Percentiles rank a stretch among this genome's conserved stretches.
phyloP scores from a whole-genome alignment of 148 eudicot genomes.

The Chenopodium suecicum region DNA sequence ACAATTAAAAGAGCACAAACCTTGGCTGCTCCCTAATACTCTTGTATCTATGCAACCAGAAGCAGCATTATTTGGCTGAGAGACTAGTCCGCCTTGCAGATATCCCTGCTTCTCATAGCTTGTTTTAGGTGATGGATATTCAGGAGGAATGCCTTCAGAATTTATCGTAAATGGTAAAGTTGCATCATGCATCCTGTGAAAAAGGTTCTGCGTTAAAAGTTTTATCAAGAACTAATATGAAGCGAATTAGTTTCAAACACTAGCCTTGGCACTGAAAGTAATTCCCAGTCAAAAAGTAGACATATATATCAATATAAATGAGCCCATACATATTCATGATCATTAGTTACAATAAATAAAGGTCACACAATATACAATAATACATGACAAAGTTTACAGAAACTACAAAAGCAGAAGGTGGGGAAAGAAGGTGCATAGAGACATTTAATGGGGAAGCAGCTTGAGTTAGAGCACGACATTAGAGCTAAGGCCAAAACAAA shows the following conservation, averaged over 20 bases:
- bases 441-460: not conserved
- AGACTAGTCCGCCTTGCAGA: conserved; percentile 40
- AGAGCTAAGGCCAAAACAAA: not conserved
- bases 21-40: conserved; percentile 40
- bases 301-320: not conserved
- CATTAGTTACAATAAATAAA: not conserved
- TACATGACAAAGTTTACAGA: not conserved
- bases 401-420: not conserved
- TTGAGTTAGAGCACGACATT: not conserved
- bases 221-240: conserved; percentile 9
- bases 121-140: conserved; percentile 63
- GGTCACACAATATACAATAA: not conserved
- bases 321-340: not conserved
- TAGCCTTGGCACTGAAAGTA: not conserved
- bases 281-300: not conserved
- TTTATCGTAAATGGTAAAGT: conserved; percentile 27
- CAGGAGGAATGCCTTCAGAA: conserved; percentile 41
- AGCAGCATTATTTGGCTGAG: conserved; percentile 44
- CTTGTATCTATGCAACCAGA: conserved; percentile 33
- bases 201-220: not conserved
- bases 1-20: conserved; percentile 26
- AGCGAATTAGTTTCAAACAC: conserved; percentile 16
- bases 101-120: conserved; percentile 50
- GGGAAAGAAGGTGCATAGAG: not conserved
- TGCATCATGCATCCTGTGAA: conserved; percentile 36